Percentiles rank a stretch among this genome's conserved stretches.
Conservation (phyloP, 345 rosid species). For the Populus tremula region DNA sequence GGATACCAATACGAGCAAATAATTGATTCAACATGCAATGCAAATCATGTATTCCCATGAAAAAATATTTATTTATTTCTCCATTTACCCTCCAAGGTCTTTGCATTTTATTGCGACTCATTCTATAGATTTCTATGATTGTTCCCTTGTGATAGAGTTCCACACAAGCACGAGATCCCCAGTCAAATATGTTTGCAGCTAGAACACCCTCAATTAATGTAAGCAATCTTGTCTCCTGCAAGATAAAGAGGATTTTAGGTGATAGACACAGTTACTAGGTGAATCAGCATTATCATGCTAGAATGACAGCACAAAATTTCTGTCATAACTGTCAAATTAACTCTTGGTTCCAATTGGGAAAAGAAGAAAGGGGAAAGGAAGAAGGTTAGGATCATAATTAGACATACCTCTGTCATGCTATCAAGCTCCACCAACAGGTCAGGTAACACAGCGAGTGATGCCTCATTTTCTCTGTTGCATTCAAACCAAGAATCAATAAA, state of each 20-base stretch:
- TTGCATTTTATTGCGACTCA: constrained; percentile 99
- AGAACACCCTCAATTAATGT: constrained; percentile 91
- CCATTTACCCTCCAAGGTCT: constrained; percentile 90
- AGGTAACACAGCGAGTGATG: constrained; percentile 94
- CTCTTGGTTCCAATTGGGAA: neutral
- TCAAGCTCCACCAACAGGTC: constrained; percentile 87
- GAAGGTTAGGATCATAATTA: constrained; percentile 10
- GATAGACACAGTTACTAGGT: neutral
- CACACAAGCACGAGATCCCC: constrained; percentile 99
- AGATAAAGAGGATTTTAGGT: constrained; percentile 11
- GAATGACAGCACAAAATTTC: neutral
- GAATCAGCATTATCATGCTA: neutral
- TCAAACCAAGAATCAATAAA: neutral
- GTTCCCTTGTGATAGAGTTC: constrained; percentile 98
- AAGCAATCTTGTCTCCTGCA: constrained; percentile 87
- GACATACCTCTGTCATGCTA: constrained; percentile 69
- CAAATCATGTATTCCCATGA: neutral
- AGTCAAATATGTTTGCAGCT: constrained; percentile 98
- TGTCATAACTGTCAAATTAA: neutral
- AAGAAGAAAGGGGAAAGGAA: neutral
- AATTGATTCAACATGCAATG: neutral
- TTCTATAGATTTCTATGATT: constrained; percentile 94
- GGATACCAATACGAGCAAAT: constrained; percentile 12
- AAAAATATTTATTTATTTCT: constrained; percentile 8
- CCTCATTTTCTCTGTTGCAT: constrained; percentile 89